Conservation (phyloP, 148 eudicot genomes). For the Rhododendron henanense region DNA sequence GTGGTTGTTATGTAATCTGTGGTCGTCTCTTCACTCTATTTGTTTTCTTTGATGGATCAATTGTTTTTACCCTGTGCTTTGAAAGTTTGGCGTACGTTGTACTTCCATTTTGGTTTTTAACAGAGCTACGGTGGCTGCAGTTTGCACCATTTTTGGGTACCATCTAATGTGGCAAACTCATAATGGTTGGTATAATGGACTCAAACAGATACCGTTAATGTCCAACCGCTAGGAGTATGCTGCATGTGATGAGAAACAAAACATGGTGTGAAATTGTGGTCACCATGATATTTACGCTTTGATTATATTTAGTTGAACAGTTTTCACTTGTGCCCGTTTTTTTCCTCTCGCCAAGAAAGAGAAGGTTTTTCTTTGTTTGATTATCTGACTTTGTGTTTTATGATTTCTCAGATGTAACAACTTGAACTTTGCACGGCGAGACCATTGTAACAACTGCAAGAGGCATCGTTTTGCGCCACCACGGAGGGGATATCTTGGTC, state of each 20-base stretch:
- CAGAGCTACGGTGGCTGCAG: background rate
- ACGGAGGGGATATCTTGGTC: constrained; percentile 69
- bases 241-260: background rate
- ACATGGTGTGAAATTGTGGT: background rate
- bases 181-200: background rate
- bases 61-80: background rate
- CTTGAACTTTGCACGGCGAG: constrained; percentile 90
- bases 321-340: background rate
- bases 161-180: background rate
- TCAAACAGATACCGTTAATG: background rate
- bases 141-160: background rate
- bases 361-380: background rate
- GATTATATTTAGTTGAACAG: background rate
- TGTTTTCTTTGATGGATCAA: background rate
- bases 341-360: background rate
- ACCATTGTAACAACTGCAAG: constrained; percentile 77
- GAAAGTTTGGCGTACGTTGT: background rate
- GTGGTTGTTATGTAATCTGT: too few species aligned
- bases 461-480: constrained; percentile 64
- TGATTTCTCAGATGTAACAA: constrained; percentile 62
- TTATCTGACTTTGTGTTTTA: background rate
- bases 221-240: background rate
- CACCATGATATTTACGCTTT: background rate
- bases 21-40: too few species aligned
- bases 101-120: background rate